phyloP scores from a whole-genome alignment of 2,329 filamentous ascomycete genomes.

The Pseudohalonectria lignicola region DNA sequence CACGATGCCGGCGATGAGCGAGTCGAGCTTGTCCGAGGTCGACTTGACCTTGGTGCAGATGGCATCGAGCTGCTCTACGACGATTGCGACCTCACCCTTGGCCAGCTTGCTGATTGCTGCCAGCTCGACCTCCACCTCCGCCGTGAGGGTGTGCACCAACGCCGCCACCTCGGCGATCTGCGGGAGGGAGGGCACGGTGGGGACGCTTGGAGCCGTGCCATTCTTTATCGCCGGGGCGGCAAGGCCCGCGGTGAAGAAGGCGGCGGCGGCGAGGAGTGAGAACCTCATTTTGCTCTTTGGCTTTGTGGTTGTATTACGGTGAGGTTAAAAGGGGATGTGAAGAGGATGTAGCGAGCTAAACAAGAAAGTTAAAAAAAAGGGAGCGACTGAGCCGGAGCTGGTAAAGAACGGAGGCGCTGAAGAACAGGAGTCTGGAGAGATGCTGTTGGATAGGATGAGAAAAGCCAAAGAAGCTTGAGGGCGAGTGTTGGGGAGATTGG shows the following conservation, averaged over 20 bases:
- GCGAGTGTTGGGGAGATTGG: too few species aligned
- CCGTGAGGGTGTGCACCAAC: neutral
- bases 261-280: neutral
- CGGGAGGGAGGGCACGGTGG: neutral
- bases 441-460: too few species aligned
- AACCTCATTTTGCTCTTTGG: neutral
- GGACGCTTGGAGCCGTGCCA: too few species aligned
- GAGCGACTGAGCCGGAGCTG: too few species aligned
- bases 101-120: neutral
- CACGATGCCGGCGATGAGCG: neutral
- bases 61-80: neutral
- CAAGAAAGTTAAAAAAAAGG: too few species aligned
- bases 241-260: neutral
- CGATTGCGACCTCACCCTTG: neutral
- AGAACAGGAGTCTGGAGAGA: too few species aligned
- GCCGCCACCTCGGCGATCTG: neutral
- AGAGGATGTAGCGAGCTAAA: too few species aligned
- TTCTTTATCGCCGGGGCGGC: too few species aligned
- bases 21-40: neutral
- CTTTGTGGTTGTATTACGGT: too few species aligned
- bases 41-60: neutral
- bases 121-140: neutral
- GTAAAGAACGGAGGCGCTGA: too few species aligned
- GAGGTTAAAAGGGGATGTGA: too few species aligned
- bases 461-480: too few species aligned